A percentile compares a stretch with the other conserved stretches of the same genome.
Evolutionary conservation across 139 green algal genomes (phyloP).

Genomic region (Deuterostichococcus epilithicus): DNA sequence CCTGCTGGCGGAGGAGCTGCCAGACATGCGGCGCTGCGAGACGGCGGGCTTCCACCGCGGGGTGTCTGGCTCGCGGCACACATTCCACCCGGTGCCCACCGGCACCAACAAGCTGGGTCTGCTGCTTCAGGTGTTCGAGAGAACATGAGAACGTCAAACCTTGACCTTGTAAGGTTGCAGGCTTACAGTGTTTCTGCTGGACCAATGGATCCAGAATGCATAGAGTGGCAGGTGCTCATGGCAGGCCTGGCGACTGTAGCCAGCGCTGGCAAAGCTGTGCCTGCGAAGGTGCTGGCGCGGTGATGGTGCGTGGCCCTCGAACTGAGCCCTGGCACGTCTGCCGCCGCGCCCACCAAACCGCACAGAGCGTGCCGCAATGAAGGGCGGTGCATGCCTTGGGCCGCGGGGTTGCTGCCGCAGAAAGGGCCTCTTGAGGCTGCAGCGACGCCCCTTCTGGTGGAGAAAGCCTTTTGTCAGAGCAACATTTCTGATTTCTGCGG

Average conservation of each 20-base stretch:
- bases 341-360: no score
- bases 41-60: slow-evolving; percentile 72
- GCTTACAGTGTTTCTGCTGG: no score
- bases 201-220: no score
- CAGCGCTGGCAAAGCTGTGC: no score
- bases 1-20: slow-evolving; percentile 69
- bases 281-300: no score
- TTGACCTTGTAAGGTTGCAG: no score
- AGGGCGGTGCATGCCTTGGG: neutral
- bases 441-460: neutral
- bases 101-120: slow-evolving; percentile 76
- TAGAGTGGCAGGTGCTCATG: no score
- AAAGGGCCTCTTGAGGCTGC: no score
- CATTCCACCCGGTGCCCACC: slow-evolving; percentile 70
- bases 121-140: slow-evolving; percentile 52
- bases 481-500: neutral
- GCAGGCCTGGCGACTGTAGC: no score
- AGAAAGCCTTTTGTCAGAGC: neutral
- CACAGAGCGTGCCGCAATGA: neutral
- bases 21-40: slow-evolving; percentile 60
- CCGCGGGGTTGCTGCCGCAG: neutral
- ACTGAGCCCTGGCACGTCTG: no score
- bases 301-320: no score
- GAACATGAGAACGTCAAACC: neutral
- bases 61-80: slow-evolving; percentile 66